Evolutionary conservation across 257 asterid species (phyloP).

Genomic region (Catharanthus roseus): DNA sequence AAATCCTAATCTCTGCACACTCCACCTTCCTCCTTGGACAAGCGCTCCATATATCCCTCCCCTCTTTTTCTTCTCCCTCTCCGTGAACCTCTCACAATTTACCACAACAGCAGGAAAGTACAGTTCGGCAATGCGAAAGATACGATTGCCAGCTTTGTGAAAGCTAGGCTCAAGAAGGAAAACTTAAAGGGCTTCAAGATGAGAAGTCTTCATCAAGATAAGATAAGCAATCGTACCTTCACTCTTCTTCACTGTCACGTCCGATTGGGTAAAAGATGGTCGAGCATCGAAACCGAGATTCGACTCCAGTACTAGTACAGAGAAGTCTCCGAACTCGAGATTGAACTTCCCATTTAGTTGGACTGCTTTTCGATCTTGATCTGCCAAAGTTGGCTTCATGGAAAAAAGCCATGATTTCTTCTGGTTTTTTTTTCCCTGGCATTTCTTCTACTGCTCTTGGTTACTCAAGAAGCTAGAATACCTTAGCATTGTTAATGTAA

Average conservation of each 20-base stretch:
- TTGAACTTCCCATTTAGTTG: constrained; percentile 20
- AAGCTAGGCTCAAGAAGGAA: constrained; percentile 66
- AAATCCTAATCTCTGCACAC: too few relatives aligned
- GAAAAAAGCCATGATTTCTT: too few relatives aligned
- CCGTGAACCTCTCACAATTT: constrained; percentile 64
- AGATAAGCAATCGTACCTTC: constrained; percentile 72
- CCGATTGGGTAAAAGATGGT: constrained; percentile 50
- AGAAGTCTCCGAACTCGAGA: constrained; percentile 59
- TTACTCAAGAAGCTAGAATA: too few relatives aligned
- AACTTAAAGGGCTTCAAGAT: constrained; percentile 73
- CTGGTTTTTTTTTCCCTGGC: too few relatives aligned
- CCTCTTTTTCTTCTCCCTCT: too few relatives aligned
- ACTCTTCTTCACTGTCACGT: constrained; percentile 44
- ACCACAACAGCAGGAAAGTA: constrained; percentile 75
- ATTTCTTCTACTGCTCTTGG: too few relatives aligned
- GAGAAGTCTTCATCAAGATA: constrained; percentile 59
- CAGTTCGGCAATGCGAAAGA: constrained; percentile 80
- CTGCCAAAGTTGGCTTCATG: too few relatives aligned
- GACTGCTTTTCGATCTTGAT: too few relatives aligned
- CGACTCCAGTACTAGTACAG: constrained; percentile 87
- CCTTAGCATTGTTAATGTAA: too few relatives aligned
- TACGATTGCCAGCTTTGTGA: constrained; percentile 63
- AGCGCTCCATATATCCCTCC: too few relatives aligned
- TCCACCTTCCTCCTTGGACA: too few relatives aligned
- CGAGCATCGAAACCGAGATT: constrained; percentile 84